Evolutionary conservation across 345 rosid genomes (phyloP).

Genomic region (Eucalyptus tenuipes): DNA sequence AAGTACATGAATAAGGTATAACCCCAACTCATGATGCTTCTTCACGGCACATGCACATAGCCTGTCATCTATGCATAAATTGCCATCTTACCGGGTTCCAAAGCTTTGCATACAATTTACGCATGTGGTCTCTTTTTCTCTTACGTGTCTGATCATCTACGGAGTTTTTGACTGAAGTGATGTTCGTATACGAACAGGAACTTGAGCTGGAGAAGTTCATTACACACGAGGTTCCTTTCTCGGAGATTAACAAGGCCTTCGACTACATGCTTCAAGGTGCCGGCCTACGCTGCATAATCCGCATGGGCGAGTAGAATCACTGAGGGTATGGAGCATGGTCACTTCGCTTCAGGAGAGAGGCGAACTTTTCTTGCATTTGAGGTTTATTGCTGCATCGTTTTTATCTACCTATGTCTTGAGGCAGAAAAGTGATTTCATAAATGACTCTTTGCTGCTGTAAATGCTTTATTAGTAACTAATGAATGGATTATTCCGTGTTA

Average conservation of each 20-base stretch:
- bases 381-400: not conserved
- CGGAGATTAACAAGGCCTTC: conserved; percentile 32
- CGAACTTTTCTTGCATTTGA: not conserved
- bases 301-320: not conserved
- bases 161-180: not conserved
- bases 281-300: not conserved
- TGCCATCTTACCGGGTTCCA: not conserved
- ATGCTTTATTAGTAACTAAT: not conserved
- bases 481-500: not conserved
- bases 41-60: not conserved
- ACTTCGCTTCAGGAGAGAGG: not conserved
- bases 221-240: conserved; percentile 21
- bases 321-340: not conserved
- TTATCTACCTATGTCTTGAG: not conserved
- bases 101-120: not conserved
- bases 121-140: not conserved
- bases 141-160: not conserved
- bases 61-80: not conserved
- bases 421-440: not conserved
- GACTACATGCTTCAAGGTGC: conserved; percentile 19
- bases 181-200: conserved; percentile 5
- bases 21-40: not conserved
- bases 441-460: not conserved
- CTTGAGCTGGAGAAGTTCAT: conserved; percentile 29
- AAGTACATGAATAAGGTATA: conserved; percentile 41